Percentiles rank a stretch among this genome's conserved stretches.
Conservation (phyloP, 2,329 filamentous ascomycete genomes). For the Exophiala aquamarina region DNA sequence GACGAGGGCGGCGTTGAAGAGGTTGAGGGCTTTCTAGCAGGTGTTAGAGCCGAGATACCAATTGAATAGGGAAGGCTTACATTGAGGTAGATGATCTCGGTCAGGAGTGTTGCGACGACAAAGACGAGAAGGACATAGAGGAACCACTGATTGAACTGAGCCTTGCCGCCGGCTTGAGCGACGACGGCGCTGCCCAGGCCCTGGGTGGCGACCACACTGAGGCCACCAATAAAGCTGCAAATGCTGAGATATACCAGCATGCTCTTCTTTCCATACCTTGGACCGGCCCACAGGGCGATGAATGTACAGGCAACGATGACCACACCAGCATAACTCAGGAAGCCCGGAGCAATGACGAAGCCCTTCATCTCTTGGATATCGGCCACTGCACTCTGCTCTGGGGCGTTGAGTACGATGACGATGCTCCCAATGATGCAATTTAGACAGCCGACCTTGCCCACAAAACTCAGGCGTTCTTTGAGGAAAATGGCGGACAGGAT, state of each 20-base stretch:
- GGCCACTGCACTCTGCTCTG: constrained; percentile 76
- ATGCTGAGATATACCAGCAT: constrained; percentile 98
- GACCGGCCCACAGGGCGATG: constrained; percentile 76
- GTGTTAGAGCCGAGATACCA: constrained; percentile 28
- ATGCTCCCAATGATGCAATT: constrained; percentile 91
- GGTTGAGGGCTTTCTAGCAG: constrained; percentile 89
- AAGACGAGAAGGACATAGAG: constrained; percentile 89
- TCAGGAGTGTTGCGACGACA: constrained; percentile 82
- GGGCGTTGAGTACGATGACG: constrained; percentile 92
- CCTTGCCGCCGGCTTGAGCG: constrained; percentile 75
- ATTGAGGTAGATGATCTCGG: constrained; percentile 93
- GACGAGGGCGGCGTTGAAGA: constrained; percentile 95
- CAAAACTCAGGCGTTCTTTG: constrained; percentile 91
- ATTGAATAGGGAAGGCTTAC: constrained; percentile 56
- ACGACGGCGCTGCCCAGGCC: constrained; percentile 89
- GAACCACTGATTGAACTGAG: constrained; percentile 98
- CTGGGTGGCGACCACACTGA: constrained; percentile 94
- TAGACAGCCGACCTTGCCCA: constrained; percentile 95
- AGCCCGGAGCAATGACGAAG: constrained; percentile 82
- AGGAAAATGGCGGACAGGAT: constrained; percentile 91
- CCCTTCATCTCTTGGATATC: constrained; percentile 90
- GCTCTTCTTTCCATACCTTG: constrained; percentile 89
- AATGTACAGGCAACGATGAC: constrained; percentile 72
- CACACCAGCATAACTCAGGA: constrained; percentile 79
- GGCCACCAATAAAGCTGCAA: constrained; percentile 88